Base-by-base conservation (phyloP, 2,329 filamentous ascomycete species). In the Phoma sp. region DNA sequence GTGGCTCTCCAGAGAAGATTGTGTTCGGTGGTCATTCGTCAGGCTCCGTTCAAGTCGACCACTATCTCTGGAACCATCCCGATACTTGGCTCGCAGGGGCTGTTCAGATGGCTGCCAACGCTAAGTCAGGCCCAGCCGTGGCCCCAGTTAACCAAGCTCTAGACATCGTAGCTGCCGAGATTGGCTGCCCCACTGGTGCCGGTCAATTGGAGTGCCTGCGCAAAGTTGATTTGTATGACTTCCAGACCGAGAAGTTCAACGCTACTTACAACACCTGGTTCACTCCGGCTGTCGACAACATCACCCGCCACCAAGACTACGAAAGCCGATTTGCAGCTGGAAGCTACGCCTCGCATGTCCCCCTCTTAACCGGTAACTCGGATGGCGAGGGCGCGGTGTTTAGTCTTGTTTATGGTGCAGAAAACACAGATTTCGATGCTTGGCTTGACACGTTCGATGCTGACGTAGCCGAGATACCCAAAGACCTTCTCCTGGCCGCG, bases 381-480 rank as follows among this genome's bases (percentile, higher is more conserved):
- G 62, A 69, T 39, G 55, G 65, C 12, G 67, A 69, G 51, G 67
- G 67, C 10, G 60, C 64, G 13, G 39, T 69, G 21, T 69, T 70
- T 27, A 55, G 56, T n/a, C 38, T 68, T 5, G 66, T 70, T 2
- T 70, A 70, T 17, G 56, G 58, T 5, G 55, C 37, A 22, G 61
- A 66, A 44, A 69, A 69, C 47, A 65, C 70, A 25, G 70, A 76
- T 43, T 76, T 75, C 56, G 74, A 73, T 58, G 70, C 73, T 0
- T 80, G 77, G 77, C 78, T 81, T 66, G 73, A 76, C 12, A 77
- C 76, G 1, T 79, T 79, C 43, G 69, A 78, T 29, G 76, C 77
- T 9, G 77, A 78, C 51, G 69, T 72, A 40, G 75, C 71, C 2
- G 70, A 77, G 33, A 73, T 79, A 10, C 72, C 75, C 4, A 70